These are phyloP conservation scores for Hansfordia pulvinata DNA, from an alignment of 2,329 filamentous ascomycete genomes.

Conservation along the genomic window DNA sequence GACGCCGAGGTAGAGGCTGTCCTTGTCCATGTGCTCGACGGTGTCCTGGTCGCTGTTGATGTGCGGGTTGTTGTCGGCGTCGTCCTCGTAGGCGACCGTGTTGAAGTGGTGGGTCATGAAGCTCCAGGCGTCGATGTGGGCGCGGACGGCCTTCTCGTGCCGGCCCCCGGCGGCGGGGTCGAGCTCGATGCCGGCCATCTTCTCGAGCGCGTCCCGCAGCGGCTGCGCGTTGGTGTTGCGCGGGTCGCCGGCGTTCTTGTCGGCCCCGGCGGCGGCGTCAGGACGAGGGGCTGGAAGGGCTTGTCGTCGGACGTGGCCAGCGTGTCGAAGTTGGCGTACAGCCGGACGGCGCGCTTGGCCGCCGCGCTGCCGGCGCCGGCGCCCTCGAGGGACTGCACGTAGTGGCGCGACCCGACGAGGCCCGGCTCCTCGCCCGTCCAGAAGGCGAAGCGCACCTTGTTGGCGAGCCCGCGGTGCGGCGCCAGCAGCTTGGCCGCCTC, in stretches of 20 bases:
- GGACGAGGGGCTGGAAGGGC: constrained; percentile 45
- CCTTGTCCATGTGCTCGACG: constrained; percentile 15
- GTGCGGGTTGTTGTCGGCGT: constrained; percentile 16
- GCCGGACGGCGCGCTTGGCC: constrained; percentile 38
- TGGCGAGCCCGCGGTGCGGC: constrained; percentile 29
- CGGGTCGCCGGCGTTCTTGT: constrained; percentile 48
- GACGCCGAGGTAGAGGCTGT: constrained; percentile 12
- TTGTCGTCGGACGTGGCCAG: constrained; percentile 31
- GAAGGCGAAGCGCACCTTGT: constrained; percentile 34
- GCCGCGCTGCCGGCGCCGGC: constrained; percentile 27
- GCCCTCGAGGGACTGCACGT: constrained; percentile 26
- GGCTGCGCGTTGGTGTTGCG: too few relatives aligned
- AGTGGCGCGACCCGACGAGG: constrained; percentile 32
- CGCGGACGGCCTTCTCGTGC: too few relatives aligned
- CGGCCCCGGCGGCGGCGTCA: constrained; percentile 53
- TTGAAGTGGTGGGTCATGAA: too few relatives aligned
- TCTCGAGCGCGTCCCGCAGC: too few relatives aligned
- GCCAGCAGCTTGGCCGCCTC: constrained; percentile 28
- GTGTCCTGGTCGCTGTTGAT: constrained; percentile 20
- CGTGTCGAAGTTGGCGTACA: constrained; percentile 54
- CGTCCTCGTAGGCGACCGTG: constrained; percentile 36
- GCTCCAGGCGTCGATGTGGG: too few relatives aligned
- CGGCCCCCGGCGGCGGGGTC: too few relatives aligned
- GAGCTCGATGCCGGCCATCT: too few relatives aligned
- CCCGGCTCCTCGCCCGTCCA: constrained; percentile 40